Conservation (phyloP, 2,329 filamentous ascomycete species). For the Ophiostoma australiae region DNA sequence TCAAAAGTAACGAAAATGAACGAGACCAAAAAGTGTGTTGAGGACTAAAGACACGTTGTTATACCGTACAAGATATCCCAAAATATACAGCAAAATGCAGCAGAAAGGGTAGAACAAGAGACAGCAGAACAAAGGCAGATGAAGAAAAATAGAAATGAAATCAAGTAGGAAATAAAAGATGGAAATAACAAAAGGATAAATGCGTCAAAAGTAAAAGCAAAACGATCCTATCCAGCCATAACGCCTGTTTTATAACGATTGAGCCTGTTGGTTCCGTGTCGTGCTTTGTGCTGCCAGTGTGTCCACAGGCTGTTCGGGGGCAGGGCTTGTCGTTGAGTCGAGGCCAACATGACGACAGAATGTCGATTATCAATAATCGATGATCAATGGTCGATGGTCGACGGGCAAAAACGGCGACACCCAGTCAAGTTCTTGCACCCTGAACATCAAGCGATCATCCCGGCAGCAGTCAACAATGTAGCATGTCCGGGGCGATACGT, state of each 20-base stretch:
- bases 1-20: neutral
- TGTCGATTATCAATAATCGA: neutral
- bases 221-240: constrained; percentile 22
- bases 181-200: neutral
- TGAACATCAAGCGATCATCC: neutral
- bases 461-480: neutral
- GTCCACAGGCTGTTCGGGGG: neutral
- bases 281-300: constrained; percentile 6
- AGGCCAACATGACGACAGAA: neutral
- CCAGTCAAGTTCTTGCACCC: neutral
- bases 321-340: neutral
- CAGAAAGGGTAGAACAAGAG: neutral
- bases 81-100: neutral
- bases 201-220: constrained; percentile 2
- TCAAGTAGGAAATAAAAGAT: neutral
- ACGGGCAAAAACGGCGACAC: neutral
- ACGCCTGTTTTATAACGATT: constrained; percentile 19
- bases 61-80: constrained; percentile 14
- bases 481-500: neutral
- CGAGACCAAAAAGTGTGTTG: neutral
- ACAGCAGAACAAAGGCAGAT: constrained; percentile 4
- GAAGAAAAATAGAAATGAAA: neutral
- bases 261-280: constrained; percentile 15
- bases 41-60: neutral
- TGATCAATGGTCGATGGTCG: neutral